Evolutionary conservation across 2,329 filamentous ascomycete species (phyloP).

Genomic region (Cercospora sp.): DNA sequence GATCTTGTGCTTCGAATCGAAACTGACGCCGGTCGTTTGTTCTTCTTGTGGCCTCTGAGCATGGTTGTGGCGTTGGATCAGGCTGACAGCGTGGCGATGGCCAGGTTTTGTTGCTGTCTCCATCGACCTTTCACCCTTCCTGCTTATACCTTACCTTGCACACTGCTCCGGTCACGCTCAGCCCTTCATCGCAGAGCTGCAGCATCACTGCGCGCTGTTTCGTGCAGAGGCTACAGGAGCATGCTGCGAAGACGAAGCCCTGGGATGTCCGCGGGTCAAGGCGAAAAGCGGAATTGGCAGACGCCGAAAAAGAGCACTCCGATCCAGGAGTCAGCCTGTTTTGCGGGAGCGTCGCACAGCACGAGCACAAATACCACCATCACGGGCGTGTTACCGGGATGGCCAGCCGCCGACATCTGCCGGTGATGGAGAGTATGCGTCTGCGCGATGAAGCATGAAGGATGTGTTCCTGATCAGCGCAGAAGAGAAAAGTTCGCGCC

Average conservation of each 20-base stretch:
- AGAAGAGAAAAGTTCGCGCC: not conserved
- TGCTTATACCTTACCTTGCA: not conserved
- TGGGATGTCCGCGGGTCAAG: not conserved
- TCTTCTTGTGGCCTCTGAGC: not conserved
- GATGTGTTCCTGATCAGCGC: not conserved
- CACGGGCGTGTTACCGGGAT: not conserved
- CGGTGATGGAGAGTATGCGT: not conserved
- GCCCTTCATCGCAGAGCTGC: not conserved
- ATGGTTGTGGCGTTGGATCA: not conserved
- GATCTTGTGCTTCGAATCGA: not conserved
- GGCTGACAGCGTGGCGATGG: not conserved
- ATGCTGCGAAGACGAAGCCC: not conserved
- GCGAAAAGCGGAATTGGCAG: conserved; percentile 7
- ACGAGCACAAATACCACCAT: not conserved
- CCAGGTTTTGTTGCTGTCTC: not conserved
- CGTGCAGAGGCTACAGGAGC: not conserved
- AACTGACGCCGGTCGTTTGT: not conserved
- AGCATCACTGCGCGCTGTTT: not conserved
- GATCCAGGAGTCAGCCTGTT: not conserved
- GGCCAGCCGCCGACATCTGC: conserved; percentile 9
- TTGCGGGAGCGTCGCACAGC: not conserved
- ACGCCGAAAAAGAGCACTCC: not conserved
- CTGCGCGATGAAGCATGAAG: not conserved
- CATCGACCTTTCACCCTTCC: not conserved
- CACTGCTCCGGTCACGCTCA: not conserved